Evolutionary conservation across 805 yeast species (phyloP), one percentile per base, ranked within the genome.

Genomic region (Wickerhamomyces rabaulensis): DNA sequence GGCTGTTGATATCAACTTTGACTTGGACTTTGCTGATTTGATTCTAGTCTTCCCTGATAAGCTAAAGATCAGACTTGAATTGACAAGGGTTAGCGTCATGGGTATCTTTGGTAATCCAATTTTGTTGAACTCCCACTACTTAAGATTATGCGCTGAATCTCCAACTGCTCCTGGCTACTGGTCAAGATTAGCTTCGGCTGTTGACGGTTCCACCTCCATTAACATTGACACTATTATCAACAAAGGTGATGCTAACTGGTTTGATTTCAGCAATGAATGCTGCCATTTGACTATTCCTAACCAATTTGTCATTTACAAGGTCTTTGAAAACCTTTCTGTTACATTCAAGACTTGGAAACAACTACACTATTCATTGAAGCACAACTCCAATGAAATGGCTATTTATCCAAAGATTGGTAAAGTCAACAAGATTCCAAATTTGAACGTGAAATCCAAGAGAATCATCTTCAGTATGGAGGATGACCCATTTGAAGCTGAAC

Each of bases 401-500:
- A 69, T 73, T 12, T 54, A 56, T 40, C 79, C 79, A 16, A 50
- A 73, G 41, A 52, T 64, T 2, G 66, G 61, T 16, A 67, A 65
- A n/a, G 63, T 68, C 0, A 73, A 78, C 0, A 52, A 69, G 4
- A 68, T 92, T 8, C 91, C 91, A 13, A 68, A 66, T 19, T 65
- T 88, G 2, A 73, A 75, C 20, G 53, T 90, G 33, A 74, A 68
- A 38, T 70, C 95, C 0, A 70, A 70, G 6, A 69, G 77, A 37
- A 71, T 87, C 51, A 70, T 84, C 5, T 66, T 90, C 35, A 73
- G 84, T 21, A 71, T 90, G 52, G 96, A 87, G 46, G 95, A 87
- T 62, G 97, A 92, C 64, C 92, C 95, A 8, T 90, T 91, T 62
- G 98, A 92, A 63, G 71, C 81, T 8, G 82, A 87, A 55, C 66